A percentile compares a stretch with the other conserved stretches of the same genome.
These are phyloP conservation scores for Penicillium hordei DNA, from an alignment of 2,329 filamentous ascomycete species.

Conservation along the genomic window DNA sequence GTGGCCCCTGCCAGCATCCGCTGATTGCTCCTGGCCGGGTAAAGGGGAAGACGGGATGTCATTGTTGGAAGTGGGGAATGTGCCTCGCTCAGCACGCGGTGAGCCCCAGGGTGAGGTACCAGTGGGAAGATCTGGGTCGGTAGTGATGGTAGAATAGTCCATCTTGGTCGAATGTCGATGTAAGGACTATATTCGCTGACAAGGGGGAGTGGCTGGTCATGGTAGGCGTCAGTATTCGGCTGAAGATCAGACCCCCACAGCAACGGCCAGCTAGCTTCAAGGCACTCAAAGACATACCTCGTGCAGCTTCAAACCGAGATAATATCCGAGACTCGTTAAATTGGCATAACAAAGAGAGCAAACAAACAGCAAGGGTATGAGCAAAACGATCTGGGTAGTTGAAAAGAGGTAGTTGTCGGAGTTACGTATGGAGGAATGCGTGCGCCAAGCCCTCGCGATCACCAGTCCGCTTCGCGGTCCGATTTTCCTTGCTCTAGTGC, in stretches of 20 bases:
- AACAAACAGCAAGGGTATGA: not conserved
- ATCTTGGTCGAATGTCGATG: slow-evolving; percentile 43
- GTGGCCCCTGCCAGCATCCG: slow-evolving; percentile 25
- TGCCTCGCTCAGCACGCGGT: slow-evolving; percentile 52
- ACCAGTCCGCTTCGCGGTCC: slow-evolving; percentile 15
- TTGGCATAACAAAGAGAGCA: slow-evolving; percentile 12
- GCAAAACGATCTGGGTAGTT: not conserved
- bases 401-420: slow-evolving; percentile 6
- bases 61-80: slow-evolving; percentile 36
- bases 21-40: slow-evolving; percentile 38
- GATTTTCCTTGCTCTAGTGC: slow-evolving; percentile 12
- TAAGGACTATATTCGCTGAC: slow-evolving; percentile 19
- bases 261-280: slow-evolving; percentile 19
- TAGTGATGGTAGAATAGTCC: slow-evolving; percentile 64
- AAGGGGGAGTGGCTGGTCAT: slow-evolving; percentile 23
- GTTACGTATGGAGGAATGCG: slow-evolving; percentile 25
- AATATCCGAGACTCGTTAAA: not conserved
- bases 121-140: slow-evolving; percentile 59
- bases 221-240: slow-evolving; percentile 28
- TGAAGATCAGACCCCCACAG: slow-evolving; percentile 21
- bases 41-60: slow-evolving; percentile 46
- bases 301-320: slow-evolving; percentile 6
- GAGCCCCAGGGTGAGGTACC: slow-evolving; percentile 65
- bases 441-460: slow-evolving; percentile 23
- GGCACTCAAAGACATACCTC: slow-evolving; percentile 20